Conservation (phyloP, 1,139 yeast species). For the Sugiyamaella xylanicola region DNA sequence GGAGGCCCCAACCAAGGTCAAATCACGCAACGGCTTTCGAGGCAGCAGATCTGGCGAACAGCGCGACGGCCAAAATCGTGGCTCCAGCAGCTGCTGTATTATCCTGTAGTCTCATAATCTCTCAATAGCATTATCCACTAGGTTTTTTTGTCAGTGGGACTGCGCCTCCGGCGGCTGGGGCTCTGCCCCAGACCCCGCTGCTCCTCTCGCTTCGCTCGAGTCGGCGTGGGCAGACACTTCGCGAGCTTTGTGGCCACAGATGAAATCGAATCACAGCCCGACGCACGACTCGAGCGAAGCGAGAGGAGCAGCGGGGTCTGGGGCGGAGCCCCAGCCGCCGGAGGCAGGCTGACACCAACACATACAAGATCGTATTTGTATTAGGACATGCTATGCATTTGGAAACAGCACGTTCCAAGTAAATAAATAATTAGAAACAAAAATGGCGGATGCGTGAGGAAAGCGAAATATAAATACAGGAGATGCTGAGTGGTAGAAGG, state of each 20-base stretch:
- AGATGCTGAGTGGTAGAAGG: neutral
- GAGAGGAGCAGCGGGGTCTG: neutral
- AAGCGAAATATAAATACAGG: constrained; percentile 16
- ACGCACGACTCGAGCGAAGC: neutral
- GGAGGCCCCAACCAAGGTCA: constrained; percentile 27
- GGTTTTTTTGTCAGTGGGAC: neutral
- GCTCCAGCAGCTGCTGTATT: constrained; percentile 32
- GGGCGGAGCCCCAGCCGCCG: constrained; percentile 5
- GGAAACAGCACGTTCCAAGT: constrained; percentile 11
- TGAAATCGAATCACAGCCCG: no score
- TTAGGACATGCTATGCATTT: constrained; percentile 14
- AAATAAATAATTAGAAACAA: constrained; percentile 16
- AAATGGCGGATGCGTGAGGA: neutral
- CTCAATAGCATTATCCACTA: constrained; percentile 1
- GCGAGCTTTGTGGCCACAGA: no score
- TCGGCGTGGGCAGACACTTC: no score
- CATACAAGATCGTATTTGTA: constrained; percentile 6
- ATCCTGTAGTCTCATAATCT: constrained; percentile 21
- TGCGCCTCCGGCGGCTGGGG: neutral
- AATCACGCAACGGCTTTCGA: constrained; percentile 23
- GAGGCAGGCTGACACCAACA: neutral
- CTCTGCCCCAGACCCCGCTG: neutral
- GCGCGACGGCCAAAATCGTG: constrained; percentile 20
- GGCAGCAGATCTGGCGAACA: constrained; percentile 19
- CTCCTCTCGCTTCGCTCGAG: neutral